Base-by-base conservation (phyloP, 2,329 filamentous ascomycete species). In the Chrysoporthe austroafricana region DNA sequence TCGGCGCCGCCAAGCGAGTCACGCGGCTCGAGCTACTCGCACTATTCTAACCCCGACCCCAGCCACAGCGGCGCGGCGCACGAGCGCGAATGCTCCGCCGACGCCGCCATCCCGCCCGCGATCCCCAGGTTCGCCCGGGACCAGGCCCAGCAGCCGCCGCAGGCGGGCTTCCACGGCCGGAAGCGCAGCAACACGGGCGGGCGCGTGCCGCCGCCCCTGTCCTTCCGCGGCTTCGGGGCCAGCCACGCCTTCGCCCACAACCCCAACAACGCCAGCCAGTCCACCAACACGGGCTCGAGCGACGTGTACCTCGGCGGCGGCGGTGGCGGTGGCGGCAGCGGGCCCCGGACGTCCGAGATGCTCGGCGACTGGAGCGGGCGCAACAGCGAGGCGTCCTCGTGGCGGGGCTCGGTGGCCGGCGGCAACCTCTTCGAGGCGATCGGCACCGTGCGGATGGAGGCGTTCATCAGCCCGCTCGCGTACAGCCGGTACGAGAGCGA, bases 381-480 rank as follows among this genome's bases (percentile, higher is more conserved):
- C 39, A n/a, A 85, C 84, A 2, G 85, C 0, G 86, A 88, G 69
- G 83, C 84, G 3, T 88, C 85, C 0, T 85, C 83, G 42, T 72
- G 77, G 4, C 62, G 46, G 11, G 56, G 5, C 21, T 59, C 54
- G 1, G 80, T 70, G 75, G 71, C 2, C 14, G 42, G 57, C 57
- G 42, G 3, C 70, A 88, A 89, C 77, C 94, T 96, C 80, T 96
- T 96, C 75, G 94, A 96, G 73, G 91, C 91, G 1, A 90, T 96
- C 67, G 94, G 94, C 1, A 98, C 94, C 1, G 89, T 98, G 59
- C 89, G 96, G 39, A 98, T 99, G 95, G 95, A 98, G 78, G 96
- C 96, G 0, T 99, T 98, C 77, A 96, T 99, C 72, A 88, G 84
- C 73, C 88, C 88, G 0, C 77, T 90, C 13, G 81, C 85, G 1